Conservation (phyloP, 306 rosid species). For the Prunus salicina region DNA sequence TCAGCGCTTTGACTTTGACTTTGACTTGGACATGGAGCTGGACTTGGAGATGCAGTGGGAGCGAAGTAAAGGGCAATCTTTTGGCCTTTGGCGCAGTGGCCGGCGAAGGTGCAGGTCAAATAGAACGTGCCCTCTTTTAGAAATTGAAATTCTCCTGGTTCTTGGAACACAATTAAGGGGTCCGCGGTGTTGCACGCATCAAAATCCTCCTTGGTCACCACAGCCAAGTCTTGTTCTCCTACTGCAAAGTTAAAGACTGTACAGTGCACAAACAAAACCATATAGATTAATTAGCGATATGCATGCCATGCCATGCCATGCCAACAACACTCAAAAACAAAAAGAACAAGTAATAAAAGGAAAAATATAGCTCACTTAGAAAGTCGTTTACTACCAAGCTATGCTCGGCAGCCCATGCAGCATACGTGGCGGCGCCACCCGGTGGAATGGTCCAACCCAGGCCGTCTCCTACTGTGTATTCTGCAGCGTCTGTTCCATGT, state of each 20-base stretch:
- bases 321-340: no score
- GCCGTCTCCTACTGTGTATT: constrained; percentile 30
- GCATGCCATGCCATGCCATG: no score
- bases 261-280: not conserved
- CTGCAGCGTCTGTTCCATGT: constrained; percentile 19
- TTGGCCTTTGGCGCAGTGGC: constrained; percentile 47
- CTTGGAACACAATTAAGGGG: not conserved
- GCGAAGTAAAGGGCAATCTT: constrained; percentile 40
- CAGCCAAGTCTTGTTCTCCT: not conserved
- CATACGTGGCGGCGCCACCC: constrained; percentile 30
- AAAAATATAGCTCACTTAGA: constrained; percentile 24
- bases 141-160: constrained; percentile 26
- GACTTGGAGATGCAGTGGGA: not conserved
- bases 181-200: not conserved
- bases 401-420: constrained; percentile 33
- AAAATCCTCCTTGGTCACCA: constrained; percentile 6
- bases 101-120: constrained; percentile 32
- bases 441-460: constrained; percentile 43
- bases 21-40: not conserved
- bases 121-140: constrained; percentile 8
- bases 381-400: constrained; percentile 33
- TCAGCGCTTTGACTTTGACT: not conserved
- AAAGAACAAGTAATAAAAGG: no score
- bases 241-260: not conserved
- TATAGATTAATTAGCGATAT: no score